phyloP scores from a whole-genome alignment of 257 asterid genomes.

The Rehmannia glutinosa region DNA sequence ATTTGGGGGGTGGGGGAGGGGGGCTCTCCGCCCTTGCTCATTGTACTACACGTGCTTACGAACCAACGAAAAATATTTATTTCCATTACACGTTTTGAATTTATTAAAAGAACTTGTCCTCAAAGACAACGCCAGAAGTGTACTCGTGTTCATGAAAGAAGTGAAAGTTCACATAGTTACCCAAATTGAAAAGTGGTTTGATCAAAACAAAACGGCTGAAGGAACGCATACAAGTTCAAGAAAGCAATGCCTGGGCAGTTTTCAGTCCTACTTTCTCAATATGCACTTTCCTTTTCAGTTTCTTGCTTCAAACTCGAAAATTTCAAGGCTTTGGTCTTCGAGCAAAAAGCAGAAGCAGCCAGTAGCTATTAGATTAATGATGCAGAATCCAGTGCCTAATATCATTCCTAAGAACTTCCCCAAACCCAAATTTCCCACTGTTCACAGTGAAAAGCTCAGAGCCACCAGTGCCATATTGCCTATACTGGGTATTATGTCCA shows the following conservation, averaged over 20 bases:
- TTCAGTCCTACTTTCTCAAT: not conserved
- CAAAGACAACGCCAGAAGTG: not conserved
- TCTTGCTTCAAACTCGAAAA: not conserved
- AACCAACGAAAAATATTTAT: too few species aligned
- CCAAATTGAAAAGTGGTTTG: not conserved
- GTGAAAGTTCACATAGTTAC: not conserved
- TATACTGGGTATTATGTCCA: slow-evolving; percentile 45
- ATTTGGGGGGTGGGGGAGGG: too few species aligned
- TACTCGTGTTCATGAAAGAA: not conserved
- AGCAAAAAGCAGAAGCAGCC: slow-evolving; percentile 6
- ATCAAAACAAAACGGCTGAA: not conserved
- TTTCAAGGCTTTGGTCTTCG: not conserved
- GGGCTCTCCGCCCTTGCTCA: too few species aligned
- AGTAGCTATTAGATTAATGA: slow-evolving; percentile 13
- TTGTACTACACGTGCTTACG: too few species aligned
- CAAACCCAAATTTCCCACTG: slow-evolving; percentile 28
- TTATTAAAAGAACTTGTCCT: too few species aligned
- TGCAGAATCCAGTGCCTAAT: slow-evolving; percentile 53
- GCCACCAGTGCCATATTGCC: slow-evolving; percentile 41
- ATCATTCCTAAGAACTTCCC: slow-evolving; percentile 56
- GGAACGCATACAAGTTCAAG: not conserved
- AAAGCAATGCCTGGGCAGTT: not conserved
- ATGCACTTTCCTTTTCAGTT: slow-evolving; percentile 2
- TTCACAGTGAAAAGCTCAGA: slow-evolving; percentile 28
- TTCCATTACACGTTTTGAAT: too few species aligned